A percentile compares a stretch with the other conserved stretches of the same genome.
phyloP scores from a whole-genome alignment of 2,329 filamentous ascomycete species.

The Nectriaceae sp. region DNA sequence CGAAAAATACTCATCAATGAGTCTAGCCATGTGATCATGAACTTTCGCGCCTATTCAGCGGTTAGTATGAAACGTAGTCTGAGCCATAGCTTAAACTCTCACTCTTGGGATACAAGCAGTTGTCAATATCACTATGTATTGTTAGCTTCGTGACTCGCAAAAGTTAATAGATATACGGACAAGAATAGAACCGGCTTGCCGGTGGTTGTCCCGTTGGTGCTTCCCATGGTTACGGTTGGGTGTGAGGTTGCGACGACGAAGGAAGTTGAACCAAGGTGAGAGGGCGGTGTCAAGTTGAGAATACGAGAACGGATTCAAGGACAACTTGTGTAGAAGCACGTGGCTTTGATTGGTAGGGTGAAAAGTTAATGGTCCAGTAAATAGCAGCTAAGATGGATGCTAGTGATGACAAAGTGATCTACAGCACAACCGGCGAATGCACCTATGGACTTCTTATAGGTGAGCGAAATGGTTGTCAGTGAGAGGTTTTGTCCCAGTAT shows the following conservation, averaged over 20 bases:
- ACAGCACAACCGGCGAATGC: too few relatives aligned
- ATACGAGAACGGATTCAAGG: slow-evolving; percentile 9
- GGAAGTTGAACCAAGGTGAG: slow-evolving; percentile 6
- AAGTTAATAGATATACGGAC: slow-evolving; percentile 27
- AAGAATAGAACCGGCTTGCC: slow-evolving; percentile 47
- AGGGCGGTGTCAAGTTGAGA: not conserved
- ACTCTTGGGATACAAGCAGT: slow-evolving; percentile 93
- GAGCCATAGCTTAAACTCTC: slow-evolving; percentile 3
- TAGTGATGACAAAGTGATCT: slow-evolving; percentile 8
- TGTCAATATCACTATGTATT: slow-evolving; percentile 87
- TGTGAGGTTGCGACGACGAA: slow-evolving; percentile 8
- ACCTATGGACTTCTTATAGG: too few relatives aligned
- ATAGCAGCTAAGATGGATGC: slow-evolving; percentile 9
- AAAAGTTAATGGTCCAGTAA: slow-evolving; percentile 10
- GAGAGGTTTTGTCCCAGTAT: too few relatives aligned
- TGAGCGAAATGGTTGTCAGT: too few relatives aligned
- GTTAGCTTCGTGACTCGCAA: slow-evolving; percentile 8
- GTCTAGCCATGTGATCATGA: slow-evolving; percentile 81
- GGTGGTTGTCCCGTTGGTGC: slow-evolving; percentile 35
- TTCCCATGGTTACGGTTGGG: slow-evolving; percentile 29
- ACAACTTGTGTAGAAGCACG: slow-evolving; percentile 19
- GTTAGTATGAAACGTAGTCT: slow-evolving; percentile 4
- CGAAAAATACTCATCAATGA: slow-evolving; percentile 69
- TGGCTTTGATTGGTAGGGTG: slow-evolving; percentile 25
- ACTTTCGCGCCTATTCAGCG: slow-evolving; percentile 67